Evolutionary conservation across 257 asterid species (phyloP), one percentile per base, ranked within the genome.

Genomic region (Ophiorrhiza pumila): DNA sequence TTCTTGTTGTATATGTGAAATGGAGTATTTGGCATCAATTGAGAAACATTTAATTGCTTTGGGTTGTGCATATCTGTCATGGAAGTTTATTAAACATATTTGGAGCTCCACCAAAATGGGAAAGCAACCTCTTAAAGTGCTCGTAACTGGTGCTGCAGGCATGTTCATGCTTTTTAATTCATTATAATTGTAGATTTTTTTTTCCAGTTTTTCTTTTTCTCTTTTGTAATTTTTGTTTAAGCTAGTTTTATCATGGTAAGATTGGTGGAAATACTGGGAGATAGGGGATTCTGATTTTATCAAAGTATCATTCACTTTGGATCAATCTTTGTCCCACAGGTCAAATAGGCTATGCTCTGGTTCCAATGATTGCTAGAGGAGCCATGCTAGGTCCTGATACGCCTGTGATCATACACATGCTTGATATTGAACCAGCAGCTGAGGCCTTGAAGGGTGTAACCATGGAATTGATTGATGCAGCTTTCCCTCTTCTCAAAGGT

Each of bases 101-200:
- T 84, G 89, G 93, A 82, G 87, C 53, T 80, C 72, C 70, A 20
- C 78, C 73, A 82, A 83, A 32, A 6, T 84, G 0, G 88, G 78
- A 50, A 89, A 88, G 31, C 89, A 85, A 20, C 92, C 96, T 5
- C 11, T 88, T 50, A 87, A 82, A 49, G 90, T 92, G 9, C 88
- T 91, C 47, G 89, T 91, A 62, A 89, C 97, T 4, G 97, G 93
- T 58, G 95, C 96, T 62, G 96, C 97, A 88, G 97, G 97, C 88
- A 88, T 71, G 90, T 23, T n/a, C 11, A 12, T 49, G 4, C 25
- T 53, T 74, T 70, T 17, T 47, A 22, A 34, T 52, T 11, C 29
- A 22, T 43, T 63, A 3, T 1, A 43, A 22, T 58, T 31, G 13
- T 9, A 20, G 52, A 57, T 17, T 60, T 31, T 12, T 32, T 8